Percentiles rank a stretch among this genome's conserved stretches.
phyloP scores from a whole-genome alignment of 2,329 filamentous ascomycete species.

The Talaromyces sp. region DNA sequence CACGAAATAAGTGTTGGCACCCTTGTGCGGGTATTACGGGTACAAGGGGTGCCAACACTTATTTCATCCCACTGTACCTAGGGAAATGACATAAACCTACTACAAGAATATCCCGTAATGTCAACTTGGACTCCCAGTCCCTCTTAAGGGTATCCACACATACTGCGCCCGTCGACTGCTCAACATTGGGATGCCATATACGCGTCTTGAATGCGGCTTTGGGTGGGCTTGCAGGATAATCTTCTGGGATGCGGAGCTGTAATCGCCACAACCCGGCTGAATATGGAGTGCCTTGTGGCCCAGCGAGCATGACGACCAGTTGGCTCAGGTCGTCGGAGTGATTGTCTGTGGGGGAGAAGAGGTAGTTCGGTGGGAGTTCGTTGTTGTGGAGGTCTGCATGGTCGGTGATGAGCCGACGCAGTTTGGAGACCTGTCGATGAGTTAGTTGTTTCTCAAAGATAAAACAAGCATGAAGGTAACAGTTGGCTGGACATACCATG shows the following conservation, averaged over 20 bases:
- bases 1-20: no score
- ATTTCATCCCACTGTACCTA: background rate
- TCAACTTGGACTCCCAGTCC: constrained; percentile 56
- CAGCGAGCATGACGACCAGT: constrained; percentile 54
- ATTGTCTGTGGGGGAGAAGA: constrained; percentile 46
- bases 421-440: constrained; percentile 27
- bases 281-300: constrained; percentile 57
- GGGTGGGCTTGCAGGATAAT: constrained; percentile 47
- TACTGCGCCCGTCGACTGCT: constrained; percentile 56
- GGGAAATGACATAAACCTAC: constrained; percentile 26
- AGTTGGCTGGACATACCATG: background rate
- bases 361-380: constrained; percentile 57
- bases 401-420: constrained; percentile 57
- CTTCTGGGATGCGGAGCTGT: constrained; percentile 54
- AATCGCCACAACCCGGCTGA: constrained; percentile 55
- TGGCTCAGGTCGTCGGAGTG: constrained; percentile 51
- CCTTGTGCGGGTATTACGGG: no score
- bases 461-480: background rate
- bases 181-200: constrained; percentile 62
- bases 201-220: constrained; percentile 57
- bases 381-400: constrained; percentile 53
- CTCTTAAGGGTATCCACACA: constrained; percentile 62
- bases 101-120: constrained; percentile 54
- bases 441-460: background rate
- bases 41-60: no score